phyloP scores from a whole-genome alignment of 495 filamentous ascomycete genomes.

The Aspergillus affinis region DNA sequence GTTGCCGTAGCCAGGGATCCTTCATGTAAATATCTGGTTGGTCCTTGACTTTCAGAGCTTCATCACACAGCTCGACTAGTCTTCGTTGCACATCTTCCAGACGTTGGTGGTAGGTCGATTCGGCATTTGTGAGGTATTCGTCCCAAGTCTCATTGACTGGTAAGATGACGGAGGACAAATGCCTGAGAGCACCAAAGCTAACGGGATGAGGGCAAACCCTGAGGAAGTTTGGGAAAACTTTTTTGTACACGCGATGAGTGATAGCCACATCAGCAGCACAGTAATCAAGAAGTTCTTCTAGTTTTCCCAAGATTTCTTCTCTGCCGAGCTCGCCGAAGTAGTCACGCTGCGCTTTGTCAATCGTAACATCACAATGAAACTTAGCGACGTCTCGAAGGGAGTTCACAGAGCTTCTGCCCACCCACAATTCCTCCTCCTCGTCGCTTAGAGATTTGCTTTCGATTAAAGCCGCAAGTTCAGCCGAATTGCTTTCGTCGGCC shows the following conservation, averaged over 20 bases:
- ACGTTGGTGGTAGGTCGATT: slow-evolving; percentile 77
- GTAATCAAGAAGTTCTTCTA: slow-evolving; percentile 88
- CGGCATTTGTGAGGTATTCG: slow-evolving; percentile 74
- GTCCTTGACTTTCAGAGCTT: slow-evolving; percentile 71
- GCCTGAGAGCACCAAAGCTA: slow-evolving; percentile 90
- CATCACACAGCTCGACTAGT: slow-evolving; percentile 67
- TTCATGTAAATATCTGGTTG: slow-evolving; percentile 62
- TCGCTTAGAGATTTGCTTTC: slow-evolving; percentile 65
- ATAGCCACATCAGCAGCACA: slow-evolving; percentile 93
- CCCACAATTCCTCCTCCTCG: slow-evolving; percentile 93
- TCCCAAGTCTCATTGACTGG: slow-evolving; percentile 89
- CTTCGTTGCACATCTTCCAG: slow-evolving; percentile 74
- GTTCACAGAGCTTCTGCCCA: slow-evolving; percentile 90
- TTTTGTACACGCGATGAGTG: slow-evolving; percentile 89
- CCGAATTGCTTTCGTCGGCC: slow-evolving; percentile 63
- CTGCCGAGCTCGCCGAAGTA: slow-evolving; percentile 82
- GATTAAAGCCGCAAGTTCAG: slow-evolving; percentile 70
- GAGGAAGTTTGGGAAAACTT: slow-evolving; percentile 86
- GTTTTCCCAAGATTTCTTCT: slow-evolving; percentile 60
- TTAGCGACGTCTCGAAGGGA: slow-evolving; percentile 94
- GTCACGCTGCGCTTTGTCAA: slow-evolving; percentile 87
- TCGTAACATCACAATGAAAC: slow-evolving; percentile 88
- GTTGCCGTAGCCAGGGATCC: slow-evolving; percentile 88
- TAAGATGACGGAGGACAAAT: slow-evolving; percentile 88
- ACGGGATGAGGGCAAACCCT: slow-evolving; percentile 92